Base-by-base conservation (phyloP, 2,329 filamentous ascomycete species). In the Alternaria rosae region DNA sequence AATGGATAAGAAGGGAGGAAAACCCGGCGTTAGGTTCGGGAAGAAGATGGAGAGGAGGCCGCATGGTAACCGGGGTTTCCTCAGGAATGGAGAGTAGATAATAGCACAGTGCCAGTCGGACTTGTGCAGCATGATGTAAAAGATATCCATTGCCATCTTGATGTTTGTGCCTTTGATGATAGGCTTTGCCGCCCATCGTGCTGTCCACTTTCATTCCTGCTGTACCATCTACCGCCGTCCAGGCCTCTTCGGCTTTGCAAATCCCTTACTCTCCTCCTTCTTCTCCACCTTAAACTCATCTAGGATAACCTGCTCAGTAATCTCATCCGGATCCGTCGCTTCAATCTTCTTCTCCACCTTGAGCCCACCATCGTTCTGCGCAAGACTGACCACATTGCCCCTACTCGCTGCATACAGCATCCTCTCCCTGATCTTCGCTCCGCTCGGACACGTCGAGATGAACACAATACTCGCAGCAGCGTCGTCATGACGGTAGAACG, bases 161-260 rank as follows among this genome's bases (percentile, higher is more conserved):
- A 51, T 2, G 2, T 38, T 10, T 51, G 38, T 25, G 47, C 9
- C 21, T 51, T 6, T 28, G 15, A 6, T 25, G 20, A 35, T 20
- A 32, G 6, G n/a, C 13, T 45, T 30, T 12, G 12, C 44, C 44
- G 41, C 42, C 47, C 11, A 12, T 45, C 30, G 23, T 44, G 4
- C 15, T 51, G 38, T 11, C 26, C 6, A 35, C 4, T 54, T 17
- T 6, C 21, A 52, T 44, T 13, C 38, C 2, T 20, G 3, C 11
- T 5, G 13, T 13, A 5, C 23, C 13, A 21, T 6, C 44, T 50
- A 85, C 58, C 81, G 70, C 82, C 90, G 84, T 38, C 92, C 92
- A 6, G 92, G 92, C 73, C 91, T 86, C 87, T 93, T 94, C 26
- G 92, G 92, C 76, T 92, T 86, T 73, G 87, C 89, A 79, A 95